A percentile compares a stretch with the other conserved stretches of the same genome.
These are phyloP conservation scores for Curvularia lunata DNA, from an alignment of 2,329 filamentous ascomycete genomes.

Conservation along the genomic window DNA sequence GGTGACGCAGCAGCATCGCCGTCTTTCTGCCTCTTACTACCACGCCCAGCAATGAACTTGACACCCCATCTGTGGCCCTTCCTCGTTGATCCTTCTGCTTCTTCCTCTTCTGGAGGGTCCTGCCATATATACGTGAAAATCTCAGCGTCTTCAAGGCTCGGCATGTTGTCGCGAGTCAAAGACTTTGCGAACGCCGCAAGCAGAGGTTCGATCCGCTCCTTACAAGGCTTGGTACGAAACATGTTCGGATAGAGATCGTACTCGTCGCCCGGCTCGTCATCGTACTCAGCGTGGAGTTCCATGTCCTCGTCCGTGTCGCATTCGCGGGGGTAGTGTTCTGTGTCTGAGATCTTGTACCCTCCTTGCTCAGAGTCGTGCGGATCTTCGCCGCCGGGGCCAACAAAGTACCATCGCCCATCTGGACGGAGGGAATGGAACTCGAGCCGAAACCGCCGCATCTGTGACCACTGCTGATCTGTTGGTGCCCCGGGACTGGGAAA, in stretches of 20 bases:
- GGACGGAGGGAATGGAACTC: constrained; percentile 23
- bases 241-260: constrained; percentile 16
- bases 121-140: constrained; percentile 22
- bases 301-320: constrained; percentile 11
- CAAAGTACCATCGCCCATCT: constrained; percentile 24
- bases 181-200: constrained; percentile 19
- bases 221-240: constrained; percentile 19
- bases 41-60: constrained; percentile 16
- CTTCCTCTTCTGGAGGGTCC: constrained; percentile 6
- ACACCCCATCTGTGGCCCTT: constrained; percentile 21
- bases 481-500: constrained; percentile 15
- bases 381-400: constrained; percentile 19
- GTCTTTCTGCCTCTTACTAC: constrained; percentile 1
- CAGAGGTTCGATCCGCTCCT: constrained; percentile 18
- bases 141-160: constrained; percentile 16
- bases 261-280: not conserved
- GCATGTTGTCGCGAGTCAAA: constrained; percentile 19
- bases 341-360: constrained; percentile 20
- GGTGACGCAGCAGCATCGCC: constrained; percentile 4
- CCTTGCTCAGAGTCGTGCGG: constrained; percentile 23
- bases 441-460: constrained; percentile 22
- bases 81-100: constrained; percentile 10
- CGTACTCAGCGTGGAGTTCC: constrained; percentile 2
- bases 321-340: constrained; percentile 15
- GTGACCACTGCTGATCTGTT: constrained; percentile 18